Percentiles rank a stretch among this genome's conserved stretches.
These are phyloP conservation scores for Rhododendron griersonianum DNA, from an alignment of 148 eudicot species.

Conservation along the genomic window DNA sequence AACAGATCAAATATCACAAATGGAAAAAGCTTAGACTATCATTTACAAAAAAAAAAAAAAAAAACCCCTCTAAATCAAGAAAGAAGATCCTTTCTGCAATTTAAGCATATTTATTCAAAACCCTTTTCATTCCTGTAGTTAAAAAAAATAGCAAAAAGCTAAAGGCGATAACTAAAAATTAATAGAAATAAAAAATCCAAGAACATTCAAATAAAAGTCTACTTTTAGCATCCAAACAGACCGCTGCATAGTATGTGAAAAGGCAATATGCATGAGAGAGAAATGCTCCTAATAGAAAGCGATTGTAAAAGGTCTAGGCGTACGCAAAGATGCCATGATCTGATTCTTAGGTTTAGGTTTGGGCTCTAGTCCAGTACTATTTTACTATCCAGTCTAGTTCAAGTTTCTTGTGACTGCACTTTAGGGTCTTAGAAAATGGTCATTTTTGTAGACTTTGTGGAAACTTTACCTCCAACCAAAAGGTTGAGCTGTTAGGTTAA, in stretches of 20 bases:
- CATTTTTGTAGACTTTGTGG: background rate
- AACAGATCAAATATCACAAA: background rate
- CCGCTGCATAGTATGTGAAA: background rate
- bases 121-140: background rate
- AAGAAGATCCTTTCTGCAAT: background rate
- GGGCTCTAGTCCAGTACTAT: background rate
- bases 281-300: slow-evolving; percentile 3
- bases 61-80: background rate
- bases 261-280: background rate
- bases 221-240: background rate
- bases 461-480: background rate
- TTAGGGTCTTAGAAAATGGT: background rate
- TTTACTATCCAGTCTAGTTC: background rate
- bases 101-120: background rate
- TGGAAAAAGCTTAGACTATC: background rate
- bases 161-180: background rate
- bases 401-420: background rate
- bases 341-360: background rate
- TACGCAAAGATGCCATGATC: background rate
- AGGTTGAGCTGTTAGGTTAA: background rate
- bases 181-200: background rate
- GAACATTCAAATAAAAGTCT: background rate
- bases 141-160: background rate
- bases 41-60: too few relatives aligned
- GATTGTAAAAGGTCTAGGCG: background rate